A percentile compares a stretch with the other conserved stretches of the same genome.
Conservation (phyloP, 2,329 filamentous ascomycete genomes). For the Neofusicoccum parvum region DNA sequence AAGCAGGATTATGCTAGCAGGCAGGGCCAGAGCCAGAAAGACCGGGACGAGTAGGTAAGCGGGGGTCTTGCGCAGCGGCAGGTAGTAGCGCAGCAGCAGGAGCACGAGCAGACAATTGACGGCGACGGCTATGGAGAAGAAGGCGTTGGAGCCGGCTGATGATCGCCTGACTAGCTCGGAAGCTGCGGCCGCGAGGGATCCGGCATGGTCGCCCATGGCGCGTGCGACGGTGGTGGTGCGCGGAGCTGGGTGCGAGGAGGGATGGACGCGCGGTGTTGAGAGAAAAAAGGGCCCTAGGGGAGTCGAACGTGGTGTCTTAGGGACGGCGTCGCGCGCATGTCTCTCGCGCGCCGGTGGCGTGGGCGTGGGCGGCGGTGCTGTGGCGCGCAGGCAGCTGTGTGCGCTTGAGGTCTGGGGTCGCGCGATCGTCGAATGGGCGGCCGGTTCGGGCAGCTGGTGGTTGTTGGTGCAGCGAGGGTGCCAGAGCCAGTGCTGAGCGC, state of each 20-base stretch:
- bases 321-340: conserved; percentile 11
- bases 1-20: conserved; percentile 85
- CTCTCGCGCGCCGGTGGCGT: not conserved
- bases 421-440: conserved; percentile 2
- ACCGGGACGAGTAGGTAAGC: conserved; percentile 88
- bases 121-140: conserved; percentile 72
- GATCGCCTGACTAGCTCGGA: conserved; percentile 39
- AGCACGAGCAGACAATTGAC: conserved; percentile 76
- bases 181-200: not conserved
- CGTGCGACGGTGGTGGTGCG: not conserved
- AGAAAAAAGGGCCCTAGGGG: not conserved
- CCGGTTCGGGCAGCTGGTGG: not conserved
- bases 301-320: conserved; percentile 3
- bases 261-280: not conserved
- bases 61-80: conserved; percentile 87
- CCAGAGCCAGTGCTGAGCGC: not conserved
- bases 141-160: conserved; percentile 77
- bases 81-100: conserved; percentile 82
- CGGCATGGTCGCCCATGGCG: not conserved
- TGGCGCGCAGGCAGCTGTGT: not conserved
- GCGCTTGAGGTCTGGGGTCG: not conserved
- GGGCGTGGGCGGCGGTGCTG: not conserved
- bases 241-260: not conserved
- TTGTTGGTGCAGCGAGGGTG: not conserved
- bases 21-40: conserved; percentile 93